Base-by-base conservation (phyloP, 768 basidiomycete species). In the Russula sp. region DNA sequence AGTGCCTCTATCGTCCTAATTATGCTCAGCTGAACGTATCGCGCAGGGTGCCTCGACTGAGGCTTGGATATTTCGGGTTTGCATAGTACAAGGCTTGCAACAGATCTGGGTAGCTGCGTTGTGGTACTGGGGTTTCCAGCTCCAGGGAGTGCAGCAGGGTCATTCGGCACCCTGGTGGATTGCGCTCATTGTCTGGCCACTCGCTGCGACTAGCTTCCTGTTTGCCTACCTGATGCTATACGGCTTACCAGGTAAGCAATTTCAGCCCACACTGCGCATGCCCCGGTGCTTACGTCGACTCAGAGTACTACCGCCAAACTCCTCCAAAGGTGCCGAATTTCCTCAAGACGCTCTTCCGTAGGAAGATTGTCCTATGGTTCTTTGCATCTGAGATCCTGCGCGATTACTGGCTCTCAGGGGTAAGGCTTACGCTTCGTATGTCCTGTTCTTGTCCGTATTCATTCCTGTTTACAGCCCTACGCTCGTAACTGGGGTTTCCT, bases 271-370 rank as follows among this genome's bases (percentile, higher is more conserved):
- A 35, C 20, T 4, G 16, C 18, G 42, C 32, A 5, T 6, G 1
- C 27, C 44, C 59, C 57, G 44, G 10, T 70, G 68, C 63, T 55
- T 71, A 53, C 14, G 48, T 14, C 13, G 5, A 53, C 64, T 6
- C 63, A 88, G 91, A 94, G 64, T 94, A 94, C 71, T 94, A 91
- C 73, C 85, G 86, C 57, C 91, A 96, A 77, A 90, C 93, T 16
- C 94, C 94, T 27, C 94, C 94, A 1, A 94, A 94, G 71, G 94
- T 97, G 9, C 94, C 93, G 51, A 89, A 89, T 75, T 97, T 97
- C 82, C 76, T 94, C 71, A 84, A 76, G 74, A 96, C 94, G 2
- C 78, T 98, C 32, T 89, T 95, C 80, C 83, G 94, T 55, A 78
- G 94, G 62, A 96, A 94, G 75, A 79, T 97, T 55, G 94, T 98